A percentile compares a stretch with the other conserved stretches of the same genome.
phyloP scores from a whole-genome alignment of 2,329 filamentous ascomycete species.

The Phialophora tarda region DNA sequence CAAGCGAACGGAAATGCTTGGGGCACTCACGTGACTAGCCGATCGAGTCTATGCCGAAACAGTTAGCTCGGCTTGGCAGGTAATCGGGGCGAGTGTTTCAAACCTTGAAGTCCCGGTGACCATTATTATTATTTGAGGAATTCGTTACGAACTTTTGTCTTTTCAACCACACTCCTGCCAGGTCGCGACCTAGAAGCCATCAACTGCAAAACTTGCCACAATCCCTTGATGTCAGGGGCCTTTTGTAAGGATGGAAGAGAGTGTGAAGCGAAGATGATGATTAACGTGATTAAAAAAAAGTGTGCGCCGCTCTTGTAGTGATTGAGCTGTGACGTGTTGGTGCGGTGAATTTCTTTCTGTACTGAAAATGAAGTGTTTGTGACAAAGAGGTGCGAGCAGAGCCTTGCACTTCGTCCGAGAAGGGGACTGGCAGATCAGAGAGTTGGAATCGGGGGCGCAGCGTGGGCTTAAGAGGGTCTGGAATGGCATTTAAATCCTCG shows the following conservation, averaged over 20 bases:
- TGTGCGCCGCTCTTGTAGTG: background rate
- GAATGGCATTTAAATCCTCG: constrained; percentile 37
- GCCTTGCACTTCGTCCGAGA: constrained; percentile 9
- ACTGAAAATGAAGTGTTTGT: constrained; percentile 1
- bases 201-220: constrained; percentile 19
- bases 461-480: constrained; percentile 35
- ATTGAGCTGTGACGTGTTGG: background rate
- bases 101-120: constrained; percentile 37
- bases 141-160: constrained; percentile 10
- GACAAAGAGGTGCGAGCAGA: constrained; percentile 1
- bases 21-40: constrained; percentile 79
- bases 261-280: background rate
- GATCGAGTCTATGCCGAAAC: constrained; percentile 69
- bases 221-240: background rate
- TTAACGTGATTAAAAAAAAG: background rate
- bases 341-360: background rate
- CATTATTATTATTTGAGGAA: constrained; percentile 26
- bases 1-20: background rate
- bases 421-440: constrained; percentile 21
- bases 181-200: constrained; percentile 26
- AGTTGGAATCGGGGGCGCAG: constrained; percentile 34
- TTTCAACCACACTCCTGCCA: constrained; percentile 19
- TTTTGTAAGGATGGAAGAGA: background rate
- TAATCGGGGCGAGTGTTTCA: constrained; percentile 14
- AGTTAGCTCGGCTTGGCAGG: constrained; percentile 31